phyloP scores from a whole-genome alignment of 129 eudicot species.

The carrot (Daucus carota) region DH1_v3.0 NC_030382.2:43003001-43003500 shows the following conservation, averaged over 20 bases:
- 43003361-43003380: neutral
- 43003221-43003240: constrained; percentile 54
- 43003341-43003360: neutral
- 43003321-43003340: neutral
- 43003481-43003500: neutral
- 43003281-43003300: constrained; percentile 16
- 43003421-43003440: neutral
- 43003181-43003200: constrained; percentile 66
- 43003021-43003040: constrained; percentile 49
- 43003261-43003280: constrained; percentile 49
- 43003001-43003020: constrained; percentile 58
- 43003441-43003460: neutral
- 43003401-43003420: neutral
- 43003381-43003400: neutral
- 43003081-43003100: constrained; percentile 66
- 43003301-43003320: neutral
- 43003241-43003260: constrained; percentile 71
- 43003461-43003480: neutral
- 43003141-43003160: constrained; percentile 1
- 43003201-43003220: constrained; percentile 51
- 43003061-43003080: constrained; percentile 42
- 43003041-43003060: constrained; percentile 47
- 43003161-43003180: constrained; percentile 50
- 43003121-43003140: neutral
- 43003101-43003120: constrained; percentile 21